phyloP scores from a whole-genome alignment of 2,329 filamentous ascomycete species.

The Penicillium sp. region DNA sequence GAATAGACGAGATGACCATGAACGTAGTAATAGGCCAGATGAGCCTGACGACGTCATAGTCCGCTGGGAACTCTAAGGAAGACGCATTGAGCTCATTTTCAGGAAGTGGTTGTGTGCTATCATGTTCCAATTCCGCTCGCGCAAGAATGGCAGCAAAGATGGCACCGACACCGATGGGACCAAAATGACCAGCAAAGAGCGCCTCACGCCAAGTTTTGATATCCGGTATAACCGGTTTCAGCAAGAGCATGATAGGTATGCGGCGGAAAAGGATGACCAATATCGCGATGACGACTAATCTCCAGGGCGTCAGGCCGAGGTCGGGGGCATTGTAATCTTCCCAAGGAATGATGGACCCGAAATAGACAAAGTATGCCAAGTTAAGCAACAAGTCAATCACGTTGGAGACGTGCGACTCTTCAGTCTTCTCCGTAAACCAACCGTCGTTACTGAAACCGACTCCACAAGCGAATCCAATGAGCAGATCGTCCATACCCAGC shows the following conservation, averaged over 20 bases:
- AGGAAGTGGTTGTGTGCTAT: conserved; percentile 72
- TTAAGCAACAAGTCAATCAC: conserved; percentile 98
- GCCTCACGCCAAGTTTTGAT: conserved; percentile 98
- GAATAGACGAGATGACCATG: conserved; percentile 88
- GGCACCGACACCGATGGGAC: conserved; percentile 93
- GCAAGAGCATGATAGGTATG: conserved; percentile 87
- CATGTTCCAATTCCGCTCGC: conserved; percentile 83
- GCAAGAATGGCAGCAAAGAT: conserved; percentile 95
- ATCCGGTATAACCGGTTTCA: conserved; percentile 94
- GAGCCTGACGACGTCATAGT: conserved; percentile 74
- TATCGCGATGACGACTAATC: conserved; percentile 88
- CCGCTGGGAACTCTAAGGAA: conserved; percentile 53
- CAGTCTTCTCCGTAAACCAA: conserved; percentile 97
- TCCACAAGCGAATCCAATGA: conserved; percentile 91
- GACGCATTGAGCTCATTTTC: conserved; percentile 56
- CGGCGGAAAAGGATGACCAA: conserved; percentile 94
- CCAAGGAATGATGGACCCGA: conserved; percentile 97
- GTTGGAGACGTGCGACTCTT: conserved; percentile 98
- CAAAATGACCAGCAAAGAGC: conserved; percentile 94
- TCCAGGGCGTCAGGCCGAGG: conserved; percentile 81
- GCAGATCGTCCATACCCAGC: conserved; percentile 86
- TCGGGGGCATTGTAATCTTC: conserved; percentile 77
- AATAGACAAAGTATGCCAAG: conserved; percentile 96
- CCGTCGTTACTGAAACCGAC: conserved; percentile 99
- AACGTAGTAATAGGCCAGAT: conserved; percentile 98